These are phyloP conservation scores for Agaricales sp. DNA, from an alignment of 1,284 basidiomycete species.

Conservation along the genomic window DNA sequence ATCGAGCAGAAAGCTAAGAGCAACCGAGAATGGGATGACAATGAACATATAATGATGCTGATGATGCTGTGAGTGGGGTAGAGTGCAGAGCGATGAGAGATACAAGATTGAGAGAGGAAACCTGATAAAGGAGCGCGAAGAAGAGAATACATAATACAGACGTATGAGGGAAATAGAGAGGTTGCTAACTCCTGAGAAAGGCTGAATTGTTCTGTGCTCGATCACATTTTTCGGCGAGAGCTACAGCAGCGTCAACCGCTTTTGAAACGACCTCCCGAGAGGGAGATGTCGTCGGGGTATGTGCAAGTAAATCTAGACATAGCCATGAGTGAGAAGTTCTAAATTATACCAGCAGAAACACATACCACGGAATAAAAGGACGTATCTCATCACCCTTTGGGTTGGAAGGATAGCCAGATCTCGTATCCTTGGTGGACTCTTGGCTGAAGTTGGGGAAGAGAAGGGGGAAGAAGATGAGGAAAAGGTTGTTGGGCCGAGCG, in stretches of 20 bases:
- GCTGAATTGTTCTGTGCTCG: slow-evolving; percentile 51
- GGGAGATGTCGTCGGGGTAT: slow-evolving; percentile 26
- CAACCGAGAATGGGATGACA: too few relatives aligned
- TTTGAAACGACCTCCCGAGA: slow-evolving; percentile 38
- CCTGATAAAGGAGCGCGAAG: too few relatives aligned
- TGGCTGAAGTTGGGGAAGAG: neutral
- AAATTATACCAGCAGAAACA: too few relatives aligned
- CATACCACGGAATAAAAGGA: slow-evolving; percentile 54
- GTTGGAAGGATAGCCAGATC: slow-evolving; percentile 63
- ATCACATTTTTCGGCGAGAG: slow-evolving; percentile 56
- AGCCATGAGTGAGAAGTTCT: slow-evolving; percentile 7
- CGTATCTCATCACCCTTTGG: slow-evolving; percentile 62
- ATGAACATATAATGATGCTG: too few relatives aligned
- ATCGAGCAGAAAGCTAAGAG: too few relatives aligned
- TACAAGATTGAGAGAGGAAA: too few relatives aligned
- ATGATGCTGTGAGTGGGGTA: too few relatives aligned
- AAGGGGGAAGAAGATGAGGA: neutral
- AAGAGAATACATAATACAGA: too few relatives aligned
- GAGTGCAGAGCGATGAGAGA: too few relatives aligned
- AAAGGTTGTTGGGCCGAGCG: neutral
- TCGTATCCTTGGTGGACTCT: slow-evolving; percentile 20
- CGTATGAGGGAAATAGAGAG: too few relatives aligned
- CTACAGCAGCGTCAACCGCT: slow-evolving; percentile 44
- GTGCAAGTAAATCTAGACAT: slow-evolving; percentile 25
- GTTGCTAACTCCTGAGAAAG: slow-evolving; percentile 19